Conservation (phyloP, 768 basidiomycete species). For the Lentinula edodes region DNA sequence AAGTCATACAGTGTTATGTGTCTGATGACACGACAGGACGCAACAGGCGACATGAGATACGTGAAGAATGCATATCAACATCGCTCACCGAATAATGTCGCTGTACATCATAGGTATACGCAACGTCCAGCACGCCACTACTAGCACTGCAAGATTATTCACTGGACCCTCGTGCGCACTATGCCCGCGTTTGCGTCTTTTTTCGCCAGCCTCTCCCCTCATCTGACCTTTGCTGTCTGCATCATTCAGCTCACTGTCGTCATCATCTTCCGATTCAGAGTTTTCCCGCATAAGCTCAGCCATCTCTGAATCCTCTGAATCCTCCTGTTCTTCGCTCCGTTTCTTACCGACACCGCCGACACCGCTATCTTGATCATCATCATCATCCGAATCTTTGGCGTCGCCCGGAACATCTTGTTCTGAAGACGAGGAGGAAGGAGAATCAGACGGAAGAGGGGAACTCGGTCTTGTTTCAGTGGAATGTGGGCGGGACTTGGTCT, state of each 20-base stretch:
- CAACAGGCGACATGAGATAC: slow-evolving; percentile 9
- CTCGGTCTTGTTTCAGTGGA: background rate
- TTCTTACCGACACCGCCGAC: slow-evolving; percentile 13
- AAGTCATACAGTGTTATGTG: slow-evolving; percentile 70
- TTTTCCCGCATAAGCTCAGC: slow-evolving; percentile 37
- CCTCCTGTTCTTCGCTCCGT: slow-evolving; percentile 9
- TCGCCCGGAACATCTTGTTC: slow-evolving; percentile 16
- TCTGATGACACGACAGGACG: slow-evolving; percentile 31
- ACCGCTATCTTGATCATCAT: slow-evolving; percentile 9
- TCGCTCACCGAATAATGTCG: slow-evolving; percentile 66
- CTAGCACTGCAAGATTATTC: slow-evolving; percentile 59
- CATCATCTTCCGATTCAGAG: slow-evolving; percentile 34
- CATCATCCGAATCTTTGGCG: slow-evolving; percentile 7
- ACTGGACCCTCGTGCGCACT: slow-evolving; percentile 31
- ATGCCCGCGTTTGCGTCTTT: slow-evolving; percentile 11
- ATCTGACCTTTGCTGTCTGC: slow-evolving; percentile 6
- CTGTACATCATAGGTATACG: slow-evolving; percentile 70
- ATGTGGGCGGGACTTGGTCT: background rate
- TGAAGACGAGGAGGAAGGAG: slow-evolving; percentile 12
- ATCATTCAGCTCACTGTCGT: slow-evolving; percentile 22
- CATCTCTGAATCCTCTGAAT: slow-evolving; percentile 29
- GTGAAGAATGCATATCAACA: slow-evolving; percentile 2
- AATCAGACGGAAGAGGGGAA: background rate
- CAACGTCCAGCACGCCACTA: slow-evolving; percentile 75
- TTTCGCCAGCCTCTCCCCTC: background rate